Evolutionary conservation across 768 basidiomycete genomes (phyloP).

Genomic region (Strobilomyces dryophilus): DNA sequence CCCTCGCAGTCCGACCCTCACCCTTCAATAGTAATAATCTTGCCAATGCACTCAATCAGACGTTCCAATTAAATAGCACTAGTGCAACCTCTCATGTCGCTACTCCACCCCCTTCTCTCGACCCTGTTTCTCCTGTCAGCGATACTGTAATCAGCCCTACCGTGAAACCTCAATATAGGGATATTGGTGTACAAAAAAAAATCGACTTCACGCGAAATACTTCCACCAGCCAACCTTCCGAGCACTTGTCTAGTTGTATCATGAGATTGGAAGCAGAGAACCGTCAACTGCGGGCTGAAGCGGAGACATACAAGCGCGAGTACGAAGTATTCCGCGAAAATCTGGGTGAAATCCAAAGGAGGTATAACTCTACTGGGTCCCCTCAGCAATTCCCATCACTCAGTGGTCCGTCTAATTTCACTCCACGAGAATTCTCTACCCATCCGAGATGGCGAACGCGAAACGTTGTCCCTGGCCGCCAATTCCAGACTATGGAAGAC

Average conservation of each 20-base stretch:
- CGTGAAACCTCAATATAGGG: slow-evolving; percentile 12
- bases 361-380: neutral
- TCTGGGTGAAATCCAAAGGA: slow-evolving; percentile 11
- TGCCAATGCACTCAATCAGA: slow-evolving; percentile 26
- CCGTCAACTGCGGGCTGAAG: slow-evolving; percentile 4
- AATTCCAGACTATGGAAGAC: neutral
- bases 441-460: slow-evolving; percentile 20
- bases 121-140: slow-evolving; percentile 1
- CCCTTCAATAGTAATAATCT: slow-evolving; percentile 9
- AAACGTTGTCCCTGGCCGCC: neutral
- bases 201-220: slow-evolving; percentile 19
- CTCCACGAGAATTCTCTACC: neutral
- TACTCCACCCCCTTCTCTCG: slow-evolving; percentile 4
- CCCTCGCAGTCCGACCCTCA: neutral
- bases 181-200: slow-evolving; percentile 23
- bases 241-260: slow-evolving; percentile 11
- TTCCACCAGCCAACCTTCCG: neutral
- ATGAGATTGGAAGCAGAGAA: slow-evolving; percentile 18
- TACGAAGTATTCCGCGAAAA: slow-evolving; percentile 2
- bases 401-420: slow-evolving; percentile 1
- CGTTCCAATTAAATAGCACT: slow-evolving; percentile 23
- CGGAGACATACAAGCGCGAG: slow-evolving; percentile 7
- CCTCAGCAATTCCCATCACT: neutral
- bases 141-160: neutral
- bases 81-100: slow-evolving; percentile 6